A percentile compares a stretch with the other conserved stretches of the same genome.
Conservation (phyloP, 768 basidiomycete species). For the Collybiopsis confluens region DNA sequence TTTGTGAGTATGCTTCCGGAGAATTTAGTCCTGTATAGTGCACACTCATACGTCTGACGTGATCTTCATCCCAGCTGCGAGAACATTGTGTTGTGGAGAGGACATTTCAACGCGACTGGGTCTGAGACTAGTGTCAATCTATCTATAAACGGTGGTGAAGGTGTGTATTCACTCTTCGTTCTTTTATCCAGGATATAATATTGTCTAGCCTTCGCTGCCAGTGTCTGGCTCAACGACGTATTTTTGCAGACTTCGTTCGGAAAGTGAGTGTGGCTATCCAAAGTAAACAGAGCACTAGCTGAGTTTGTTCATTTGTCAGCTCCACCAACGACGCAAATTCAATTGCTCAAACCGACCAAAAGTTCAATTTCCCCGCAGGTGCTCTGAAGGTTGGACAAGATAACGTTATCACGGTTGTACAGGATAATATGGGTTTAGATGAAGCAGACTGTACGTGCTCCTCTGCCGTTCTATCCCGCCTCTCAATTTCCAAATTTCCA, state of each 20-base stretch:
- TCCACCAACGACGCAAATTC: slow-evolving; percentile 63
- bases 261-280: slow-evolving; percentile 40
- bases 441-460: slow-evolving; percentile 24
- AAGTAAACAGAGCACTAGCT: slow-evolving; percentile 19
- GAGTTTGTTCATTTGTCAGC: slow-evolving; percentile 25
- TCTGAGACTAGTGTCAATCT: slow-evolving; percentile 62
- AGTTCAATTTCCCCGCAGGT: slow-evolving; percentile 43
- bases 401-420: slow-evolving; percentile 52
- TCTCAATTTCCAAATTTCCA: neutral
- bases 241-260: slow-evolving; percentile 55
- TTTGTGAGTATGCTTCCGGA: slow-evolving; percentile 45
- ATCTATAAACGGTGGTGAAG: slow-evolving; percentile 79
- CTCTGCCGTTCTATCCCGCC: neutral
- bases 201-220: slow-evolving; percentile 33
- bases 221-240: slow-evolving; percentile 52
- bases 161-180: slow-evolving; percentile 24
- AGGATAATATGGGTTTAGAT: slow-evolving; percentile 61
- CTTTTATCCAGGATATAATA: neutral
- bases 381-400: slow-evolving; percentile 38
- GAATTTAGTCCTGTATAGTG: neutral
- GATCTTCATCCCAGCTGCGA: slow-evolving; percentile 60
- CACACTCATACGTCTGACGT: neutral
- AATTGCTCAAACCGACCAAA: slow-evolving; percentile 56
- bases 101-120: slow-evolving; percentile 67
- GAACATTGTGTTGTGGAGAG: slow-evolving; percentile 78